A percentile compares a stretch with the other conserved stretches of the same genome.
These are phyloP conservation scores for Mesembryanthemum crystallinum DNA, from an alignment of 148 eudicot species.

Conservation along the genomic window DNA sequence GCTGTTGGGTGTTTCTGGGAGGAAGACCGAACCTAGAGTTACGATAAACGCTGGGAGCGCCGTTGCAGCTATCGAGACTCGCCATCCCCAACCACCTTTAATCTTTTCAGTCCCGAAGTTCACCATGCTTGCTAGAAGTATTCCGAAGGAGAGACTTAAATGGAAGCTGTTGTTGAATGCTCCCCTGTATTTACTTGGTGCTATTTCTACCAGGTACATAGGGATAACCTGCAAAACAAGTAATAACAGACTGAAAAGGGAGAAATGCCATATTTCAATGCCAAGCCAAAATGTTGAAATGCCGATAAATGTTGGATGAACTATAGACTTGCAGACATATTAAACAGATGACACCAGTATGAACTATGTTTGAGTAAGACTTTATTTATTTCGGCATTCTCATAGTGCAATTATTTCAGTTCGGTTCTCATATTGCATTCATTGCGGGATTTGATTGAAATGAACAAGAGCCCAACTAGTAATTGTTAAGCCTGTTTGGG, in stretches of 20 bases:
- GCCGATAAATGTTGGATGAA: not conserved
- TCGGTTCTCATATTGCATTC: too few relatives aligned
- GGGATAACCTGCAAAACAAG: conserved; percentile 23
- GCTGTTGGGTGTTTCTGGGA: conserved; percentile 50
- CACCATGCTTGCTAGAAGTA: conserved; percentile 30
- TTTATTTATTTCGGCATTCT: too few relatives aligned
- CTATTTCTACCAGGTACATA: conserved; percentile 41
- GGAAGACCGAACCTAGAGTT: conserved; percentile 35
- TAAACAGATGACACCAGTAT: too few relatives aligned
- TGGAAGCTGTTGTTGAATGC: conserved; percentile 36
- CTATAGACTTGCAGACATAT: not conserved
- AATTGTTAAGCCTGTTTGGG: too few relatives aligned
- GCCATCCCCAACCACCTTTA: conserved; percentile 45
- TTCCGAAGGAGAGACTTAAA: conserved; percentile 23
- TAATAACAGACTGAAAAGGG: not conserved
- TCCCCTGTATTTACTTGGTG: conserved; percentile 39
- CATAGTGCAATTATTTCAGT: too few relatives aligned
- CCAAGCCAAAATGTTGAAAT: not conserved
- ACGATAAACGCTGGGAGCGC: conserved; percentile 34
- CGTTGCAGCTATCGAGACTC: conserved; percentile 38
- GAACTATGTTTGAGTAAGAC: too few relatives aligned
- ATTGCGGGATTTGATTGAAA: too few relatives aligned
- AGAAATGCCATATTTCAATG: not conserved
- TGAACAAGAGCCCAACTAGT: too few relatives aligned
- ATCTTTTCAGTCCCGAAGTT: conserved; percentile 43